Percentiles rank a stretch among this genome's conserved stretches.
phyloP scores from a whole-genome alignment of 805 yeast genomes.

The Myxozyma neotropica region DNA sequence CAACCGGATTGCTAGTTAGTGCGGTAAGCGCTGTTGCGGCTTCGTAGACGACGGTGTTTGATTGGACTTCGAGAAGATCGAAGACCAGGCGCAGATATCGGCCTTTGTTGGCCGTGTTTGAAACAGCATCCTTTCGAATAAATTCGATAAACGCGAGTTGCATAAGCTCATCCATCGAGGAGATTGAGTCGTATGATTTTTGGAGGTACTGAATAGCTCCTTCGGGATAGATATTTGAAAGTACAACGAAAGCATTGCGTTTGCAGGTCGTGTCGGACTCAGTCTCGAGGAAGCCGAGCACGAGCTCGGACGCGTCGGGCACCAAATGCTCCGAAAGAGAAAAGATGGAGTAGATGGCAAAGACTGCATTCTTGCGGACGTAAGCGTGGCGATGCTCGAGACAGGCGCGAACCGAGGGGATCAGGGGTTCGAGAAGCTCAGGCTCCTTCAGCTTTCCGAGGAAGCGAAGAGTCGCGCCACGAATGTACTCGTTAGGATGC shows the following conservation, averaged over 20 bases:
- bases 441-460: conserved; percentile 88
- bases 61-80: conserved; percentile 69
- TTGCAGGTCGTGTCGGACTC: conserved; percentile 94
- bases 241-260: conserved; percentile 90
- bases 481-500: conserved; percentile 95
- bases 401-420: conserved; percentile 88
- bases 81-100: conserved; percentile 73
- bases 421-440: conserved; percentile 91
- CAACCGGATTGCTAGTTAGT: conserved; percentile 58
- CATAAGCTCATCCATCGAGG: conserved; percentile 73
- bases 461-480: conserved; percentile 94
- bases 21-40: conserved; percentile 80
- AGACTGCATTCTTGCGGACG: conserved; percentile 94
- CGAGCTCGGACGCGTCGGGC: conserved; percentile 93
- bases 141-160: conserved; percentile 91
- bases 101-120: conserved; percentile 63
- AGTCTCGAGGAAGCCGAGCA: conserved; percentile 67
- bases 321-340: conserved; percentile 81
- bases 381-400: conserved; percentile 96
- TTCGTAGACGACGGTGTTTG: conserved; percentile 81
- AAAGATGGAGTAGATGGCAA: conserved; percentile 82
- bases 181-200: conserved; percentile 61
- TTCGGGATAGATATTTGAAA: conserved; percentile 80
- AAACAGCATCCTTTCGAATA: conserved; percentile 76
- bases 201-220: conserved; percentile 82